Percentiles rank a stretch among this genome's conserved stretches.
phyloP scores from a whole-genome alignment of 2,329 filamentous ascomycete species.

The Nigrospora oryzae region DNA sequence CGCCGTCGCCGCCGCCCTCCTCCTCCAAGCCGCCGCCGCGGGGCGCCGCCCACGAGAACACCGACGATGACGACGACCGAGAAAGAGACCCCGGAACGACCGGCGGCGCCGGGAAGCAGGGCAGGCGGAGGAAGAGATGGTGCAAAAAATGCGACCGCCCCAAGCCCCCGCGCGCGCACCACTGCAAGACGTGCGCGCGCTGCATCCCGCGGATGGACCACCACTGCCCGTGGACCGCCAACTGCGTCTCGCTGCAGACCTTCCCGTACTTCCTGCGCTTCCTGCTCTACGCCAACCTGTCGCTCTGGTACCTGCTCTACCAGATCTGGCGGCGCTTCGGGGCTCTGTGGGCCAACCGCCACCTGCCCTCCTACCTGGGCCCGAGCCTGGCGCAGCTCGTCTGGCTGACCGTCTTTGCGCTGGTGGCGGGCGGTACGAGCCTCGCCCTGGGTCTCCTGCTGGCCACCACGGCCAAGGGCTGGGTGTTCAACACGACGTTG shows the following conservation, averaged over 20 bases:
- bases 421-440: constrained; percentile 50
- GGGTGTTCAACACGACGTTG: constrained; percentile 64
- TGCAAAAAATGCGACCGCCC: constrained; percentile 67
- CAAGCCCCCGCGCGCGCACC: constrained; percentile 72
- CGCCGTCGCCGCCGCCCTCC: constrained; percentile 1
- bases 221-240: constrained; percentile 78
- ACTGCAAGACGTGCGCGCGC: constrained; percentile 68
- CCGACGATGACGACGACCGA: constrained; percentile 14
- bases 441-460: constrained; percentile 59
- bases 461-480: constrained; percentile 49
- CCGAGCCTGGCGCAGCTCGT: constrained; percentile 51
- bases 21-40: neutral
- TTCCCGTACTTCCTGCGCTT: constrained; percentile 80
- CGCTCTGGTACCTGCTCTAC: constrained; percentile 53
- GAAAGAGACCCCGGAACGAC: neutral
- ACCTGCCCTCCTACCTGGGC: constrained; percentile 67
- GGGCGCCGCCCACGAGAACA: constrained; percentile 11
- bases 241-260: constrained; percentile 75
- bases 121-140: constrained; percentile 38
- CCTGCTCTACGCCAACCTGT: constrained; percentile 57
- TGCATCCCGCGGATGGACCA: constrained; percentile 80
- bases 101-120: neutral
- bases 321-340: constrained; percentile 52
- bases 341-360: constrained; percentile 55
- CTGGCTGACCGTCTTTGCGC: constrained; percentile 50